Evolutionary conservation across 2,329 filamentous ascomycete genomes (phyloP).

Genomic region (Trichoderma arundinaceum): DNA sequence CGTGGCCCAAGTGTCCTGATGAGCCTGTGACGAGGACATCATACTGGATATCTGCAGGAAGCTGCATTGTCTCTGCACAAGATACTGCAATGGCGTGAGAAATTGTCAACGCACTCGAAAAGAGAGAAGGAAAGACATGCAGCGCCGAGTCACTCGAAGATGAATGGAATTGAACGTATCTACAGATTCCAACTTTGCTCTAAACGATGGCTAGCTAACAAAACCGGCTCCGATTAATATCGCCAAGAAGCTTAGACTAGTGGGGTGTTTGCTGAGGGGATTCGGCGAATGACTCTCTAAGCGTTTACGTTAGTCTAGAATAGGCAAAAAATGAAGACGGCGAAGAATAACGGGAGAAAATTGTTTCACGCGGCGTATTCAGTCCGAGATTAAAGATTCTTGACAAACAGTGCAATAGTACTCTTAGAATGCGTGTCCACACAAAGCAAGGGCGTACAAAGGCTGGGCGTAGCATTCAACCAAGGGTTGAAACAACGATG

Average conservation of each 20-base stretch:
- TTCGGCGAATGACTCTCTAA: conserved; percentile 19
- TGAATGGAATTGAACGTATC: not conserved
- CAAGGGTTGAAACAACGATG: no score
- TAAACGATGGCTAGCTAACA: not conserved
- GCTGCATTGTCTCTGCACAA: not conserved
- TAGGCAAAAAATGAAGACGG: conserved; percentile 6
- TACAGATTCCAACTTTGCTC: not conserved
- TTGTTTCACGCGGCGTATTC: not conserved
- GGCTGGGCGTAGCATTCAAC: no score
- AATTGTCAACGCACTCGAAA: not conserved
- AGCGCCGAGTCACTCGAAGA: not conserved
- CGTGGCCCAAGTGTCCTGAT: conserved; percentile 53
- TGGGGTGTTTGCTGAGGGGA: conserved; percentile 19
- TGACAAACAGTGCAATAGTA: no score
- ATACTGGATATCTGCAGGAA: conserved; percentile 23
- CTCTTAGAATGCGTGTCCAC: no score
- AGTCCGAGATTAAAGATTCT: no score
- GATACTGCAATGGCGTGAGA: not conserved
- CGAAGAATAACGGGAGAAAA: not conserved
- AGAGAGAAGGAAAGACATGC: not conserved
- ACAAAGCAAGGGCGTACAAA: no score
- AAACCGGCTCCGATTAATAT: not conserved
- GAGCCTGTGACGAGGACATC: conserved; percentile 55
- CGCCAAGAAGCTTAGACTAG: not conserved
- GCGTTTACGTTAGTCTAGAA: conserved; percentile 9